Evolutionary conservation across 2,329 filamentous ascomycete species (phyloP), one percentile per base, ranked within the genome.

Genomic region (Esteya vermicola): DNA sequence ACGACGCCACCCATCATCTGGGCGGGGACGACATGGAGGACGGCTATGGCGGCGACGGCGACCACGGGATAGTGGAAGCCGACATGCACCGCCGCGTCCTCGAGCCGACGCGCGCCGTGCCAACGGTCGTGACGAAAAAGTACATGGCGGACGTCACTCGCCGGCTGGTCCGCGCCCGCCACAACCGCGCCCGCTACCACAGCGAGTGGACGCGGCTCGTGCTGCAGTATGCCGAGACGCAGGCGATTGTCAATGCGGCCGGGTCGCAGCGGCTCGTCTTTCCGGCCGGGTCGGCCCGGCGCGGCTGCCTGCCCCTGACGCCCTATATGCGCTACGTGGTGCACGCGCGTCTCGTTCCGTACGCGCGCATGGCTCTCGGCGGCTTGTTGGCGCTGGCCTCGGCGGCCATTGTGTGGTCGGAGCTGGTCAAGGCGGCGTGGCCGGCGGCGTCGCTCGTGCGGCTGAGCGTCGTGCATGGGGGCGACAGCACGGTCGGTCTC

Each of bases 101-200:
- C n/a, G n/a, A n/a, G n/a, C n/a, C n/a, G n/a, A 55, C 53, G 33
- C 62, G 64, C 39, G 64, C 58, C 6, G 54, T 89, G 3, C 89
- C 89, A 0, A 77, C 81, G 16, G 80, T 96, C 36, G 83, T 98
- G 45, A 96, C 91, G 0, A 83, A 93, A 54, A 81, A 89, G 51
- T 98, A 93, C 57, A 67, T 98, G 46, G 91, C 91, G 40, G 85
- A 95, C 47, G 60, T 98, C 25, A 93, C 86, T 2, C 71, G 89
- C 42, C 81, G 82, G 47, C 66, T 96, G 25, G 76, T 82, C 50
- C 76, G 86, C 42, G 85, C 88, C 7, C 74, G 82, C 22, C 88
- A 98, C 57, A 78, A 84, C 39, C 81, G 85, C 48, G 78, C 81
- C 20, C 74, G 91, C 33, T 95, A 91, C 52, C 66, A 81, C 20